These are phyloP conservation scores for Pilatotrama ljubarskyi DNA, from an alignment of 768 basidiomycete species.

Conservation along the genomic window DNA sequence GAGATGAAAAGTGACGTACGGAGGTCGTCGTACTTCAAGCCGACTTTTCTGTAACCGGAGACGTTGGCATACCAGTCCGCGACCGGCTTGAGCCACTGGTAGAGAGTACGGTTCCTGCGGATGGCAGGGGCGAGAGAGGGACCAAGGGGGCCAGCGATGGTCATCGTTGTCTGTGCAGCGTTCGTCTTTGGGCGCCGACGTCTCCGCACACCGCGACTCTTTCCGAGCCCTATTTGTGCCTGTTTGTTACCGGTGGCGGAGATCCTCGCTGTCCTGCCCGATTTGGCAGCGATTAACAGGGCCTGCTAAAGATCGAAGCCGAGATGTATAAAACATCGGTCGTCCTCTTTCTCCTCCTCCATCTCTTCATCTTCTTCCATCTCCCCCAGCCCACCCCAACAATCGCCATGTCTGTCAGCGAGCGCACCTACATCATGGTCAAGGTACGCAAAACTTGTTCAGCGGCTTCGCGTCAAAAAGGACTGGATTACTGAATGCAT, in stretches of 20 bases:
- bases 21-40: conserved; percentile 94
- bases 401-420: conserved; percentile 62
- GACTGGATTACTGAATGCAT: background rate
- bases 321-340: conserved; percentile 32
- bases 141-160: conserved; percentile 64
- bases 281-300: conserved; percentile 26
- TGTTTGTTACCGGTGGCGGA: conserved; percentile 42
- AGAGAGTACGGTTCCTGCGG: conserved; percentile 65
- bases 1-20: conserved; percentile 50
- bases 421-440: conserved; percentile 99
- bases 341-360: conserved; percentile 22
- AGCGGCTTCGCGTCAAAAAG: background rate
- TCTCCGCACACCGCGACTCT: conserved; percentile 22
- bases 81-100: conserved; percentile 69
- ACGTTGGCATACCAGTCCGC: conserved; percentile 82
- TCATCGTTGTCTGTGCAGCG: conserved; percentile 29
- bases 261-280: conserved; percentile 15
- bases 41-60: conserved; percentile 82
- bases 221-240: conserved; percentile 39
- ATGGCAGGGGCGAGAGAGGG: conserved; percentile 77
- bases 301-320: conserved; percentile 17
- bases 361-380: conserved; percentile 33
- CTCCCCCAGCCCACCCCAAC: conserved; percentile 26
- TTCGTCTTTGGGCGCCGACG: conserved; percentile 9
- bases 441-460: conserved; percentile 57